phyloP scores from a whole-genome alignment of 139 green algal species.

The Pedinophyceae sp. region DNA sequence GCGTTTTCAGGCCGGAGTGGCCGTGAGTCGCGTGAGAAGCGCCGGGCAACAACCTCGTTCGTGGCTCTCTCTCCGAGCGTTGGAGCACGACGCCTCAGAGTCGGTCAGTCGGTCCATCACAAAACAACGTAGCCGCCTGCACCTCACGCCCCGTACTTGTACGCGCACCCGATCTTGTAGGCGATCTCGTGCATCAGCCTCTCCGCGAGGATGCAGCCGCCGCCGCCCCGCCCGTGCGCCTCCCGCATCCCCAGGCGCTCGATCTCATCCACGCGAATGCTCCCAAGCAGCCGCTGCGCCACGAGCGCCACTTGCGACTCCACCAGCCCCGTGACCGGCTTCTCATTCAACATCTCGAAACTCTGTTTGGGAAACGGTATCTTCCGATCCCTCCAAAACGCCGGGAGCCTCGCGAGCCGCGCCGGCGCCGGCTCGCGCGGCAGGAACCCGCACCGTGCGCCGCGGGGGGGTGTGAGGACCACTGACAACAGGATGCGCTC shows the following conservation, averaged over 20 bases:
- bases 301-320: slow-evolving; percentile 11
- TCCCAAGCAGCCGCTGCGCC: slow-evolving; percentile 31
- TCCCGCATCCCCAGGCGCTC: slow-evolving; percentile 16
- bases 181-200: slow-evolving; percentile 43
- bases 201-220: slow-evolving; percentile 25
- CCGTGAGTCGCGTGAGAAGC: too few species aligned
- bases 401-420: background rate
- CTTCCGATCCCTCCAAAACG: background rate
- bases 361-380: slow-evolving; percentile 29
- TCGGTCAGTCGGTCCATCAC: too few species aligned
- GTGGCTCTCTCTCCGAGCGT: too few species aligned
- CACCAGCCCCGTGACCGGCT: slow-evolving; percentile 7
- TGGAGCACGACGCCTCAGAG: too few species aligned
- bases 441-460: background rate
- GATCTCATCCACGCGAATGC: slow-evolving; percentile 29
- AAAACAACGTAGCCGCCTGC: too few species aligned
- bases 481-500: slow-evolving; percentile 24
- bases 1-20: too few species aligned
- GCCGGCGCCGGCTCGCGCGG: background rate
- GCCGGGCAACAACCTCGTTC: too few species aligned
- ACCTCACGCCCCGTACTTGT: slow-evolving; percentile 60
- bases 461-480: slow-evolving; percentile 10
- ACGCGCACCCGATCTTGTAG: slow-evolving; percentile 45
- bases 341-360: slow-evolving; percentile 25
- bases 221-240: slow-evolving; percentile 14